Base-by-base conservation (phyloP, 129 eudicot genomes). In the Helichrysum umbraculigerum region DNA sequence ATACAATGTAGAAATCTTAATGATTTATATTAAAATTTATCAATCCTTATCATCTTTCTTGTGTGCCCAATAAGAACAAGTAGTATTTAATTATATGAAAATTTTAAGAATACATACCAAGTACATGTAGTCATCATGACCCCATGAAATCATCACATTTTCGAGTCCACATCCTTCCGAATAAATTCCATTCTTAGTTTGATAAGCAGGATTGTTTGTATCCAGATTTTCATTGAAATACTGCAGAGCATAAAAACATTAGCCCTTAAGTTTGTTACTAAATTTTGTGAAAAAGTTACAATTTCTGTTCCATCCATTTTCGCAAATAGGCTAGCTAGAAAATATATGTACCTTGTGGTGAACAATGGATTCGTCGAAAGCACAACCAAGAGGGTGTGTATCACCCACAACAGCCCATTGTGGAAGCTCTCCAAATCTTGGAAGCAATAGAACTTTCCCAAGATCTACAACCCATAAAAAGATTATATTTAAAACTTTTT, bases 351-450 rank as follows among this genome's bases (percentile, higher is more conserved):
- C 98, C 94, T 93, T 90, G 83, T 88, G 86, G 70, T 90, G 92
- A 66, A 90, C 97, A 73, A 93, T 85, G 11, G 96, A 90, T 57
- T 88, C 90, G 59, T 90, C 96, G 51, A 90, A 90, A 62, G 88
- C 88, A 87, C 98, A 93, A 8, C 98, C 98, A 81, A 93, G 88
- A 57, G 98, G 98, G 68, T 79, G 90, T 60, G 97, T 93, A 81
- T 90, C 97, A 50, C 96, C 98, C 30, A 90, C 98, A 86, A 93
- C 98, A 15, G 96, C 92, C 98, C 98, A 93, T 69, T 93, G 96
- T n/a, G 97, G 97, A 61, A 90, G 96, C 77, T 59, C 96, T 34
- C 98, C 97, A 70, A 90, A 93, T 61, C 74, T 75, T 60, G 96
- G 96, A 62, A 68, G 91, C 47, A 85, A 78, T 11, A 92, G 86